phyloP scores from a whole-genome alignment of 2,329 filamentous ascomycete species.

The Balansia obtecta region DNA sequence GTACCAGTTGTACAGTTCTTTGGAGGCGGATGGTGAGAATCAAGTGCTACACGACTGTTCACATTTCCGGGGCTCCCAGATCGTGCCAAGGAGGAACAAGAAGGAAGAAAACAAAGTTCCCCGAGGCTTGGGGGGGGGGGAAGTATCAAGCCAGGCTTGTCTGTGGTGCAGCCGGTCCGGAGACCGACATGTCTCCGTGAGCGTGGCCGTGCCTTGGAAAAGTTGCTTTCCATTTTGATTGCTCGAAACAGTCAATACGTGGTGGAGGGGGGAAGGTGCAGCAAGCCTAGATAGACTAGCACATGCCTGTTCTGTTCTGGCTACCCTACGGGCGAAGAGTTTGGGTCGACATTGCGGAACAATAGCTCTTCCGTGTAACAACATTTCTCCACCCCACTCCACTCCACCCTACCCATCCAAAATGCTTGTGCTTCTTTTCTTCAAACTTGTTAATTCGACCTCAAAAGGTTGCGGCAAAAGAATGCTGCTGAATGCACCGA shows the following conservation, averaged over 20 bases:
- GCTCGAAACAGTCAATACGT: not conserved
- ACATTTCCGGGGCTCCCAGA: not conserved
- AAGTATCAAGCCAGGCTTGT: not conserved
- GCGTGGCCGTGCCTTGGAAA: not conserved
- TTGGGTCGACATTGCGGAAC: not conserved
- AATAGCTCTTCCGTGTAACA: not conserved
- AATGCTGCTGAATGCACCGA: not conserved
- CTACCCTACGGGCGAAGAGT: not conserved
- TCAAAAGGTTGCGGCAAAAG: not conserved
- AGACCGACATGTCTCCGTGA: not conserved
- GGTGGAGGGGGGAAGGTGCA: not conserved
- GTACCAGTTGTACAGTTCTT: not conserved
- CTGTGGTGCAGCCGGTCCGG: not conserved
- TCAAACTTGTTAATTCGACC: not conserved
- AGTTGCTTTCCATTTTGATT: not conserved
- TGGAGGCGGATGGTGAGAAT: not conserved
- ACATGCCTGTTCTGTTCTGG: not conserved
- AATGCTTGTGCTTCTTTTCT: not conserved
- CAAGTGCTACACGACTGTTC: not conserved
- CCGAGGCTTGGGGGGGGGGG: not conserved
- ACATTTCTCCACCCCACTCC: not conserved
- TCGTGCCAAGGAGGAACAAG: not conserved
- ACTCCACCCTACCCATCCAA: not conserved
- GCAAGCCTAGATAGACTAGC: not conserved
- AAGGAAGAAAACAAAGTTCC: not conserved